Evolutionary conservation across 1,284 basidiomycete species (phyloP), one percentile per base, ranked within the genome.

Genomic region (Trametes polyzona): DNA sequence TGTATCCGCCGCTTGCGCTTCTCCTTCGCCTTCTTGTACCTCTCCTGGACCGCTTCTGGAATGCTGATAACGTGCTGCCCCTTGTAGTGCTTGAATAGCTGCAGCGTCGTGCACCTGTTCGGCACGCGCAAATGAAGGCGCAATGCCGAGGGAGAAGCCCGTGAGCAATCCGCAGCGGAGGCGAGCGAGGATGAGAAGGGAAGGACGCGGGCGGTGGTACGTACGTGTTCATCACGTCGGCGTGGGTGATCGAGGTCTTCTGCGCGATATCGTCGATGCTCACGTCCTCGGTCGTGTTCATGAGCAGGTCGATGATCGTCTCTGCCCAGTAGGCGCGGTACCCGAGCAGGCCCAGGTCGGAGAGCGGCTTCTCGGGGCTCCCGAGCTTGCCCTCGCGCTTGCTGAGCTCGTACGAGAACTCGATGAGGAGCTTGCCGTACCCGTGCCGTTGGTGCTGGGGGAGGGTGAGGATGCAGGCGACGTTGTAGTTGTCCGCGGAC

Each of bases 281-380:
- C 59, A 98, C 82, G 62, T 95, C 92, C 57, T 90, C 86, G 23
- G 74, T 77, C 23, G 85, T 84, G 62, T 82, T 85, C 61, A 98
- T 77, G 44, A 99, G 78, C 29, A 96, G 80, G 57, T 97, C 96
- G 65, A 99, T 90, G 69, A 99, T 98, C 53, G 91, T 93, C 73
- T 98, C 96, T 59, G 92, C 91, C 97, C 97, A 99, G 71, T 96
- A 99, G 27, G 96, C 94, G 49, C 96, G 84, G 74, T 99, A 99
- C 44, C 92, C 82, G 59, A 99, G 78, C 62, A 99, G 76, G 35
- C 97, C 97, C 49, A 99, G 79, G 78, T 99, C 97, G 67, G 88
- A 92, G 32, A 99, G 83, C 19, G 97, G 97, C 75, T 99, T 99
- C 78, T 99, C 97, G 2, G 97, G 97, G 66, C 92, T 95, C 12